Evolutionary conservation across 2,329 filamentous ascomycete genomes (phyloP).

Genomic region (Rutstroemia sp.): DNA sequence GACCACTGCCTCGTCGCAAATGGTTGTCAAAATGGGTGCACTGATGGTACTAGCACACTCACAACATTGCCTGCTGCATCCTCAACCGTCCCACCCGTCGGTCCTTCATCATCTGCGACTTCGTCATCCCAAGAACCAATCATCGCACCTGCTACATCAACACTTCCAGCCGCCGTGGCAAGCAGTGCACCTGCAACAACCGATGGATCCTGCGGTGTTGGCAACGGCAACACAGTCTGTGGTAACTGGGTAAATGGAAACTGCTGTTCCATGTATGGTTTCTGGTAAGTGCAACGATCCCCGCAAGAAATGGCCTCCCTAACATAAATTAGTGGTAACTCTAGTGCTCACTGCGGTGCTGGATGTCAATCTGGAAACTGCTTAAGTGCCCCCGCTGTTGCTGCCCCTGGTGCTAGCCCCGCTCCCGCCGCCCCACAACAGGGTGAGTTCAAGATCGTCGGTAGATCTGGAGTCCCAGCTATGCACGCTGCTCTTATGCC

Average conservation of each 20-base stretch:
- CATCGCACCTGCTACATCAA: constrained; percentile 19
- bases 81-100: too few relatives aligned
- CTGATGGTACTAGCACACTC: constrained; percentile 8
- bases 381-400: constrained; percentile 31
- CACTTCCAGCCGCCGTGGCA: constrained; percentile 18
- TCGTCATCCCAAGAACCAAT: constrained; percentile 21
- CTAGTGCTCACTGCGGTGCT: constrained; percentile 44
- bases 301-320: constrained; percentile 2
- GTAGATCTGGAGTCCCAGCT: constrained; percentile 51
- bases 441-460: constrained; percentile 41
- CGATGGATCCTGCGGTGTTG: constrained; percentile 46
- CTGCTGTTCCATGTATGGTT: constrained; percentile 52
- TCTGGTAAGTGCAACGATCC: constrained; percentile 33
- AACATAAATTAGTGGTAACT: constrained; percentile 28
- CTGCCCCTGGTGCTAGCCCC: constrained; percentile 29
- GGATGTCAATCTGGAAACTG: constrained; percentile 51
- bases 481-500: constrained; percentile 55
- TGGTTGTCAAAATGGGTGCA: constrained; percentile 29
- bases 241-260: constrained; percentile 43
- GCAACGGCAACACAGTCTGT: constrained; percentile 42
- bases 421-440: constrained; percentile 38
- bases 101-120: not conserved
- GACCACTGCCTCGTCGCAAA: constrained; percentile 21
- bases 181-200: constrained; percentile 34
- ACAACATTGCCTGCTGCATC: not conserved